phyloP scores from a whole-genome alignment of 371 early-diverging fungal species.

The Rhizoclosmatium hyalinum region DNA sequence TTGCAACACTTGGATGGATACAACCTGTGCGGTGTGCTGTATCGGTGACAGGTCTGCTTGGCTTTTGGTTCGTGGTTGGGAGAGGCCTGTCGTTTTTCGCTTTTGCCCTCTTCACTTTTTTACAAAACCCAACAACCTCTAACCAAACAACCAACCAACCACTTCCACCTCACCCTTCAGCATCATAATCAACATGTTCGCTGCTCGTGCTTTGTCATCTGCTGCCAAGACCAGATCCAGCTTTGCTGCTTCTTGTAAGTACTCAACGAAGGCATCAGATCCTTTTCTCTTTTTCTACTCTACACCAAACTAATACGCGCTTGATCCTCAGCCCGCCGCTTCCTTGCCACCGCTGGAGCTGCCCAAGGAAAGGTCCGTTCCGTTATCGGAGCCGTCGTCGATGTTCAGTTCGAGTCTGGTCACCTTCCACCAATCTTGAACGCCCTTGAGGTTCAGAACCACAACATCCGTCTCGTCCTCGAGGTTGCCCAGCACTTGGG shows the following conservation, averaged over 20 bases:
- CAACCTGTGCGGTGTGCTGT: no score
- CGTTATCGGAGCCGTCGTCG: constrained; percentile 98
- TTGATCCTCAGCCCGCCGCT: constrained; percentile 27
- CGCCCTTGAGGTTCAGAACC: constrained; percentile 92
- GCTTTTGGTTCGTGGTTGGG: no score
- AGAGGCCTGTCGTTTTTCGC: not conserved
- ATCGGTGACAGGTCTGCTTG: no score
- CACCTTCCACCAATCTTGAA: constrained; percentile 95
- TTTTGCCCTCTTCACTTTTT: constrained; percentile 3
- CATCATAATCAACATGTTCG: constrained; percentile 28
- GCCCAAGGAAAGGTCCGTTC: constrained; percentile 74
- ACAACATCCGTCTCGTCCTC: constrained; percentile 86
- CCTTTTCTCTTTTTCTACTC: constrained; percentile 1
- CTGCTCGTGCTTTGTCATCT: constrained; percentile 33
- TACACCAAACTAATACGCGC: not conserved
- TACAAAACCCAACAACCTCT: not conserved
- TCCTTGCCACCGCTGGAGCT: constrained; percentile 46
- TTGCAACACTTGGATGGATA: no score
- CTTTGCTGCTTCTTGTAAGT: constrained; percentile 33
- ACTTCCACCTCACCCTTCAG: not conserved
- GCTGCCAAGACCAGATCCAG: constrained; percentile 27
- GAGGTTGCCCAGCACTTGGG: constrained; percentile 97
- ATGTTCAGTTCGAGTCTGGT: constrained; percentile 94
- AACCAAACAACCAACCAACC: not conserved
- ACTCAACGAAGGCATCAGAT: not conserved